These are phyloP conservation scores for Bipolaris gigantea DNA, from an alignment of 2,329 filamentous ascomycete genomes.

Conservation along the genomic window DNA sequence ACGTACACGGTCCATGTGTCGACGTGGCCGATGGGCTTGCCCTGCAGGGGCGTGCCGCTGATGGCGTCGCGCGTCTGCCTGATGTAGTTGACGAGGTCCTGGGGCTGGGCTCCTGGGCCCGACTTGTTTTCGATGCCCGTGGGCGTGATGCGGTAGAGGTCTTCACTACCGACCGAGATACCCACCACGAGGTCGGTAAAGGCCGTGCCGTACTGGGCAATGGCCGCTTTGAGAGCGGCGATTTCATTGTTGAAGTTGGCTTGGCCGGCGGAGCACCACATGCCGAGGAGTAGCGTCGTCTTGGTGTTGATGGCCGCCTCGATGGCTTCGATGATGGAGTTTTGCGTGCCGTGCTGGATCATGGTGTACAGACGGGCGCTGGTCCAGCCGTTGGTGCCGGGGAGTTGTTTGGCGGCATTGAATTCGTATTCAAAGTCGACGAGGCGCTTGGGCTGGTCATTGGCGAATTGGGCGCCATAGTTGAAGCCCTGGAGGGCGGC, in stretches of 20 bases:
- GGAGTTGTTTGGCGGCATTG: slow-evolving; percentile 64
- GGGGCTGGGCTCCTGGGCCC: slow-evolving; percentile 64
- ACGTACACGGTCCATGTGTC: slow-evolving; percentile 78
- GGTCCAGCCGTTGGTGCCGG: slow-evolving; percentile 61
- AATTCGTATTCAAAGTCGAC: slow-evolving; percentile 72
- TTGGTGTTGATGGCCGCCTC: slow-evolving; percentile 80
- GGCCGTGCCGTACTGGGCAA: slow-evolving; percentile 66
- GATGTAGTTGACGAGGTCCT: slow-evolving; percentile 70
- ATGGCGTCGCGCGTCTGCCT: slow-evolving; percentile 66
- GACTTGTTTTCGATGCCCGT: slow-evolving; percentile 66
- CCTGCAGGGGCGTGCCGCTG: slow-evolving; percentile 61
- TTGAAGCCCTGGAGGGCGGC: slow-evolving; percentile 65
- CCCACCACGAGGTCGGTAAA: slow-evolving; percentile 72
- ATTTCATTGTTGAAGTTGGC: slow-evolving; percentile 71
- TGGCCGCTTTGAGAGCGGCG: slow-evolving; percentile 68
- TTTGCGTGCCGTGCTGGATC: slow-evolving; percentile 68
- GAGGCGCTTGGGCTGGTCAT: slow-evolving; percentile 62
- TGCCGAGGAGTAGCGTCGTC: slow-evolving; percentile 75
- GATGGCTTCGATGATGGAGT: slow-evolving; percentile 68
- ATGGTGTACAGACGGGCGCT: slow-evolving; percentile 76
- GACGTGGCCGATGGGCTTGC: slow-evolving; percentile 74
- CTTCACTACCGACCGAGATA: slow-evolving; percentile 85
- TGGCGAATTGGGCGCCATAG: slow-evolving; percentile 66
- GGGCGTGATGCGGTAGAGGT: slow-evolving; percentile 64
- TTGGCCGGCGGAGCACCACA: slow-evolving; percentile 76